Conservation (phyloP, 2,329 filamentous ascomycete genomes). For the Cordyceps cateniannulata region DNA sequence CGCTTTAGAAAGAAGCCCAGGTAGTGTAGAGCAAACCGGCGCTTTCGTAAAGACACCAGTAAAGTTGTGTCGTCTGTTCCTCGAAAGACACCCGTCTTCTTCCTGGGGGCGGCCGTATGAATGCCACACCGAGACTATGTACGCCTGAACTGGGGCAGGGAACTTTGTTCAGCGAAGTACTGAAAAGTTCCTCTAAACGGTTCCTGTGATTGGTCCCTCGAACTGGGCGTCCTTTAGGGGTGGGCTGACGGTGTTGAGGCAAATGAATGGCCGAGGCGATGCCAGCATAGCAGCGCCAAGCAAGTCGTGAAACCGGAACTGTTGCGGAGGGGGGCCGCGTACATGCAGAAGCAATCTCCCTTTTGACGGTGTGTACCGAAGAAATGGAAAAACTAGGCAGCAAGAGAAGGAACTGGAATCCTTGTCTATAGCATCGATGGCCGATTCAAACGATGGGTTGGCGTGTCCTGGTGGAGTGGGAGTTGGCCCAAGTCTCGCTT, state of each 20-base stretch:
- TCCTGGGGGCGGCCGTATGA: neutral
- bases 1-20: too few relatives aligned
- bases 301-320: neutral
- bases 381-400: neutral
- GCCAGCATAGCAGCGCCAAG: neutral
- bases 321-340: neutral
- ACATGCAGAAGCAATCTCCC: neutral
- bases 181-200: neutral
- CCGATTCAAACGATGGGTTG: conserved; percentile 1
- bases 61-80: neutral
- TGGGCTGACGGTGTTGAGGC: neutral
- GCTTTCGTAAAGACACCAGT: too few relatives aligned
- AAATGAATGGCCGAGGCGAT: neutral
- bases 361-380: neutral
- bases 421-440: conserved; percentile 4
- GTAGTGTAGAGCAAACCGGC: too few relatives aligned
- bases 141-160: neutral
- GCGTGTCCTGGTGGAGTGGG: conserved; percentile 2
- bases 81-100: neutral
- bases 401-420: neutral
- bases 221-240: neutral
- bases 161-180: neutral
- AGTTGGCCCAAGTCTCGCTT: neutral
- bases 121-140: neutral
- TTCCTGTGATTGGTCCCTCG: neutral